These are phyloP conservation scores for Aspergillus latus DNA, from an alignment of 2,329 filamentous ascomycete genomes.

Conservation along the genomic window DNA sequence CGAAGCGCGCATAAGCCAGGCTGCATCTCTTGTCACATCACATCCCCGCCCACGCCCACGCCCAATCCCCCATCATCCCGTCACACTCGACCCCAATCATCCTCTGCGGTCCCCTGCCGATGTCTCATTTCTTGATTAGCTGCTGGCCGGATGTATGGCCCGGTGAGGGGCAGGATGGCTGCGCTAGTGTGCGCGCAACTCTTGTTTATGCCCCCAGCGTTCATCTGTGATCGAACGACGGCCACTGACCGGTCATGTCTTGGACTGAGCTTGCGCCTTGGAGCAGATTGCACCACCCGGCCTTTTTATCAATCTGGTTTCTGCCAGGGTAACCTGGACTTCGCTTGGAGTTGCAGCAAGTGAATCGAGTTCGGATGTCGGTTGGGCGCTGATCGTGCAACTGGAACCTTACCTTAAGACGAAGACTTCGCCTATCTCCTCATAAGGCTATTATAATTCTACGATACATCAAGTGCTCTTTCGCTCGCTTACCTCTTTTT, in stretches of 20 bases:
- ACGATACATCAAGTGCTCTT: background rate
- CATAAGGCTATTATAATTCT: background rate
- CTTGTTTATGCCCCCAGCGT: conserved; percentile 10
- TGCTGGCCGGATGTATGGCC: conserved; percentile 8
- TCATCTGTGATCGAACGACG: conserved; percentile 13
- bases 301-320: conserved; percentile 9
- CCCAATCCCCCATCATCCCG: conserved; percentile 24
- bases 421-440: background rate
- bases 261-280: background rate
- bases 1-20: background rate
- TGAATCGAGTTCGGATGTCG: conserved; percentile 7
- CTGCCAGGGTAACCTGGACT: background rate
- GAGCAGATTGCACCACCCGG: conserved; percentile 5
- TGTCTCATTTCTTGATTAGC: conserved; percentile 1
- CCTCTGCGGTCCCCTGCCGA: background rate
- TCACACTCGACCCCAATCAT: conserved; percentile 12
- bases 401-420: background rate
- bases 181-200: conserved; percentile 11
- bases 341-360: background rate
- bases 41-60: conserved; percentile 23
- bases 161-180: conserved; percentile 9
- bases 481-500: background rate
- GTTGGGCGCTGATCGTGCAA: conserved; percentile 7
- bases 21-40: conserved; percentile 36
- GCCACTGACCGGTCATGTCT: conserved; percentile 5